Percentiles rank a stretch among this genome's conserved stretches.
phyloP scores from a whole-genome alignment of 805 yeast species.

The Ogataea sp. region DNA sequence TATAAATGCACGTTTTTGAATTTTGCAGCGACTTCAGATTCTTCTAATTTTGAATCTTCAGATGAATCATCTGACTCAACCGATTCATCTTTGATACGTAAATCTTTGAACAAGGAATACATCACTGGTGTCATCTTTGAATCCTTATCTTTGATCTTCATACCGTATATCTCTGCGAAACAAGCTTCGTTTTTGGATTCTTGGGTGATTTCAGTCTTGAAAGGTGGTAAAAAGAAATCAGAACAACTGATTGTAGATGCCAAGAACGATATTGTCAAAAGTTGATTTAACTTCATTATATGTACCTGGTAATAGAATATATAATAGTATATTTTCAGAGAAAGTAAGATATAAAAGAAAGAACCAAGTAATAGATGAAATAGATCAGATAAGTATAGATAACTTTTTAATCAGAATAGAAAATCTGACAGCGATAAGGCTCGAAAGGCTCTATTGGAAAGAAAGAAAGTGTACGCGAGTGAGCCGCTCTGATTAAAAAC shows the following conservation, averaged over 20 bases:
- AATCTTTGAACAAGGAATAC: neutral
- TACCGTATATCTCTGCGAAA: neutral
- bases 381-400: too few species aligned
- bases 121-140: neutral
- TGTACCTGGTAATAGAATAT: too few species aligned
- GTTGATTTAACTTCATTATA: too few species aligned
- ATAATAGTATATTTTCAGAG: too few species aligned
- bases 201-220: neutral
- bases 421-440: too few species aligned
- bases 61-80: neutral
- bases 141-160: neutral
- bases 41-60: neutral
- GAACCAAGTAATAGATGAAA: too few species aligned
- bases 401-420: too few species aligned
- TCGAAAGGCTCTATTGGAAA: too few species aligned
- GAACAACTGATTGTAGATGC: neutral
- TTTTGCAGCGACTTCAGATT: neutral
- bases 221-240: neutral
- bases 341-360: too few species aligned
- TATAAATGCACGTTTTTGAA: neutral
- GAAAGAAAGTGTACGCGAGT: too few species aligned
- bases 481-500: too few species aligned
- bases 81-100: neutral
- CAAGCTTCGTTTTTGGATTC: neutral
- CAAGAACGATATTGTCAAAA: neutral